Evolutionary conservation across 2,329 filamentous ascomycete species (phyloP), one percentile per base, ranked within the genome.

Genomic region (Phaeosphaeria sp.): DNA sequence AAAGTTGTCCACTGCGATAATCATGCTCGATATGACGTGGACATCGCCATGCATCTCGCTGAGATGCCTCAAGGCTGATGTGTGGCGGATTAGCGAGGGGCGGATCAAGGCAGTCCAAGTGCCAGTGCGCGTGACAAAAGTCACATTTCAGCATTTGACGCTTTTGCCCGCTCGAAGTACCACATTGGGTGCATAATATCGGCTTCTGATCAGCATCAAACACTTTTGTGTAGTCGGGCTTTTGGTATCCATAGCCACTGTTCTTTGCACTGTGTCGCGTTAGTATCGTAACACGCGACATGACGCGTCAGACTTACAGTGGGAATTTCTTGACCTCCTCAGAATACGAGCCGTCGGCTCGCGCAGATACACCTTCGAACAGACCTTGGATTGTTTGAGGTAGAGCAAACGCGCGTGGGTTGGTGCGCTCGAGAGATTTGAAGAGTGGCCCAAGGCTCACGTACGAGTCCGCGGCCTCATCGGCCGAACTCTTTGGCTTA

Each of bases 21-120:
- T 93, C 84, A 62, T 94, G 89, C 52, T 95, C 91, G 43, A 90
- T 83, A 74, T 99, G 95, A 63, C 90, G 88, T 50, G 94, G 94
- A 73, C 95, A 99, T 77, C 88, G 90, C 92, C 93, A 99, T 54
- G 88, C 90, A 69, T 82, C 81, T 47, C 89, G 87, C 51, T 89
- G 83, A 50, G 82, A 81, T 64, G 82, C 81, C 50, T 84, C 73
- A 47, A 71, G 65, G 59, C 67, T 70, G 56, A 78, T 73, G 53
- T 88, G 84, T 11, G 93, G 93, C 41, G 92, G 90, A 54, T 90
- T 87, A 33, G 93, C 88, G 71, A 93, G 80, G 33, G 94, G 93
- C 25, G 92, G 91, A 72, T 96, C 89, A 17, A 96, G 81, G 78
- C 95, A 99, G 77, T 98, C 94, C 51, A 97, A 82, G 79, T 99